phyloP scores from a whole-genome alignment of 2,329 filamentous ascomycete genomes.

The Sarocladiaceae sp. region DNA sequence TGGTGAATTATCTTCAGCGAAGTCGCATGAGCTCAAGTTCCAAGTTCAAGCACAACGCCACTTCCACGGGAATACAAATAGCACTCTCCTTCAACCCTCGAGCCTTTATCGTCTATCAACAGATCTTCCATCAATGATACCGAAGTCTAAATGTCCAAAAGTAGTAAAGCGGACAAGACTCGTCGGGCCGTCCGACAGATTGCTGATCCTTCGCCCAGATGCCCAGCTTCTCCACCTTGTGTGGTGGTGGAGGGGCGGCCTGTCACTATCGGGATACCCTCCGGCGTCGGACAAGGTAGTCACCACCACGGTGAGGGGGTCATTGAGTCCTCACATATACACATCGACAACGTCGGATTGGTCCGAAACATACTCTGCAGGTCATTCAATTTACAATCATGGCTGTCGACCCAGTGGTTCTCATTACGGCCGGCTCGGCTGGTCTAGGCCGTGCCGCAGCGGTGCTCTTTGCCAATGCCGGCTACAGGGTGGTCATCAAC shows the following conservation, averaged over 20 bases:
- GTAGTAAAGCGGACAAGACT: not conserved
- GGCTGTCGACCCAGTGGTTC: constrained; percentile 26
- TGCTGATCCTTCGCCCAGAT: not conserved
- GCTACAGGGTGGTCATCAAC: constrained; percentile 69
- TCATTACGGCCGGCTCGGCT: constrained; percentile 52
- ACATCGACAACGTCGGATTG: not conserved
- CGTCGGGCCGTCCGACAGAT: not conserved
- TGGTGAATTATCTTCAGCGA: not conserved
- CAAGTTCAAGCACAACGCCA: not conserved
- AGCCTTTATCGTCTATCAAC: not conserved
- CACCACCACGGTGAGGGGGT: not conserved
- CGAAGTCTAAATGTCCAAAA: not conserved
- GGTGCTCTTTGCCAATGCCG: constrained; percentile 62
- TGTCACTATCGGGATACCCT: not conserved
- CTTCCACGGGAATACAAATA: not conserved
- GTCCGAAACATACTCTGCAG: not conserved
- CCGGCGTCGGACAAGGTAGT: not conserved
- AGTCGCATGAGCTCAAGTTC: not conserved
- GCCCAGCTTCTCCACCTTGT: not conserved
- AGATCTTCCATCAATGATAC: not conserved
- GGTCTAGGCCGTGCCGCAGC: constrained; percentile 69
- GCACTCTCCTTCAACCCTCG: not conserved
- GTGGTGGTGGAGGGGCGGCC: not conserved
- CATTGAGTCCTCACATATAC: not conserved
- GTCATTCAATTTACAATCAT: not conserved